Evolutionary conservation across 2,329 filamentous ascomycete species (phyloP).

Genomic region (Fusarium sp.): DNA sequence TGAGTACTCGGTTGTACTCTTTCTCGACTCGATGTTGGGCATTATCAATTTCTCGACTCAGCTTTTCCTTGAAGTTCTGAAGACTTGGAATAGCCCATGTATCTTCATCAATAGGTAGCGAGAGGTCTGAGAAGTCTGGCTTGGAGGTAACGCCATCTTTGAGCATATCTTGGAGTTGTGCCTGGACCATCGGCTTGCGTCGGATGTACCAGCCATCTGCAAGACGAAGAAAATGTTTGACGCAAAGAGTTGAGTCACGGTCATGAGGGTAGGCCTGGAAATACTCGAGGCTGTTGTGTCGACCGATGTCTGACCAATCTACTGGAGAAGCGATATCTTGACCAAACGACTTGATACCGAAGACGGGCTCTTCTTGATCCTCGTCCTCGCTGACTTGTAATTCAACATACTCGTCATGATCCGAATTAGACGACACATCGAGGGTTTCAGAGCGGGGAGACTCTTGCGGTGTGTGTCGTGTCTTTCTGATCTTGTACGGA

Average conservation of each 20-base stretch:
- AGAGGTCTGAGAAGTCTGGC: constrained; percentile 24
- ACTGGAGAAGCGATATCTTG: constrained; percentile 4
- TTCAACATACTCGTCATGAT: background rate
- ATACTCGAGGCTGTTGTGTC: constrained; percentile 19
- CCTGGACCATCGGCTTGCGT: constrained; percentile 7
- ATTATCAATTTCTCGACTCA: background rate
- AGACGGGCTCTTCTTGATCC: background rate
- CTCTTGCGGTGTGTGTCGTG: background rate
- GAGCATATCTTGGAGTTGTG: constrained; percentile 5
- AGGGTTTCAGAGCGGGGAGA: background rate
- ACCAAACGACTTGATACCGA: constrained; percentile 20
- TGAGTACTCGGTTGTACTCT: background rate
- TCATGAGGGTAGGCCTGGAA: constrained; percentile 43
- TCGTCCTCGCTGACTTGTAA: background rate
- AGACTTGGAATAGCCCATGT: constrained; percentile 18
- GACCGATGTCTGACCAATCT: constrained; percentile 1
- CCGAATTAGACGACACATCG: background rate
- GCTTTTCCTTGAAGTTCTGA: constrained; percentile 5
- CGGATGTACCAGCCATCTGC: constrained; percentile 32
- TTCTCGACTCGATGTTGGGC: background rate
- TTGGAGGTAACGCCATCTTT: background rate
- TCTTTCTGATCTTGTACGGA: constrained; percentile 17
- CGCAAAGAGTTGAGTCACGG: constrained; percentile 34
- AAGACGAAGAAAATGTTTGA: constrained; percentile 29
- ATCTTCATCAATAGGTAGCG: constrained; percentile 24